Evolutionary conservation across 2,329 filamentous ascomycete species (phyloP).

Genomic region (Botrytis byssoidea): DNA sequence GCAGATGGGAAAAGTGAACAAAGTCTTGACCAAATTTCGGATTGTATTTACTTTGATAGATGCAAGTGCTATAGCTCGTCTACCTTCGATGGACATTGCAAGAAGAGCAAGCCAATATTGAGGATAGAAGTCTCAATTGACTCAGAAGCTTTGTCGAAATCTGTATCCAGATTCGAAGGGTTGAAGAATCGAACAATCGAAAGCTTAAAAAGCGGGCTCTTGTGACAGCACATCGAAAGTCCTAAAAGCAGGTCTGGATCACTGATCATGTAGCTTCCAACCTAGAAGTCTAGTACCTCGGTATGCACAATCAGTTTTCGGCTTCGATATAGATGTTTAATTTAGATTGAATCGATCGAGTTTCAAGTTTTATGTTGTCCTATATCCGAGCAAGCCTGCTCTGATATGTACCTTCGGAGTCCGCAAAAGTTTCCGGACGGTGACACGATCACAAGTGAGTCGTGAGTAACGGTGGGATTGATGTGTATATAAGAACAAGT

Average conservation of each 20-base stretch:
- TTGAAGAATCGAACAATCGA: neutral
- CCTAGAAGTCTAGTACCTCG: neutral
- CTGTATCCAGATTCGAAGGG: neutral
- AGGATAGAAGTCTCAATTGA: neutral
- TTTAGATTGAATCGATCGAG: neutral
- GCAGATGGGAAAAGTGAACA: neutral
- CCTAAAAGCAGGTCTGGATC: neutral
- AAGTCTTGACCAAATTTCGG: neutral
- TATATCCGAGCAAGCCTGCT: neutral
- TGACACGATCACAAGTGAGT: neutral
- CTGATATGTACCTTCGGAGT: neutral
- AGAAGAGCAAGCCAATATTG: neutral
- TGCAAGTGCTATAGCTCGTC: neutral
- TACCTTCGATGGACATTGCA: neutral
- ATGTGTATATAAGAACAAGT: neutral
- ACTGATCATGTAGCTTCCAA: neutral
- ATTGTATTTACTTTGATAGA: neutral
- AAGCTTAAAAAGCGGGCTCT: neutral
- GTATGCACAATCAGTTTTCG: neutral
- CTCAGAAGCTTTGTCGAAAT: neutral
- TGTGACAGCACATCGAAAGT: neutral
- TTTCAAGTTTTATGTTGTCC: neutral
- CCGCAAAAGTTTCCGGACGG: neutral
- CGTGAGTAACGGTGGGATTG: neutral
- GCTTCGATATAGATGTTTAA: neutral